Evolutionary conservation across 768 basidiomycete genomes (phyloP), one percentile per base, ranked within the genome.

Genomic region (Gautieria morchelliformis): DNA sequence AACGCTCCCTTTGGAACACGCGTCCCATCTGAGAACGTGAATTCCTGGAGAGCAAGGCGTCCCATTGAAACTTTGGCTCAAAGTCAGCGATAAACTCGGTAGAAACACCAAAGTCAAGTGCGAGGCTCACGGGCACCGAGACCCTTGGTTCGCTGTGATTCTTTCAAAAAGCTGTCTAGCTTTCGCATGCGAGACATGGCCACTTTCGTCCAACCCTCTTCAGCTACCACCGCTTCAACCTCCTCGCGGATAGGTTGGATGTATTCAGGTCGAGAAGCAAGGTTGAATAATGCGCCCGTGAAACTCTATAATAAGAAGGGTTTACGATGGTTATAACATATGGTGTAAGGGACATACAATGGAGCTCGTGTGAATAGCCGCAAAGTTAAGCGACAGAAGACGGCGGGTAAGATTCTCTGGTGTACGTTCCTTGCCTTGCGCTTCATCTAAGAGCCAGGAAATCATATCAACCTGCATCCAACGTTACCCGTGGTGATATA

Each of bases 131-230:
- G 14, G 17, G 51, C 27, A 3, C 60, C 60, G 39, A 74, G 60
- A 1, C 70, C 71, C 47, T 65, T 65, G 9, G 72, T 49, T 17
- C 77, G 66, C 60, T 73, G 70, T 5, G 71, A 68, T 62, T 80
- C 79, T 50, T 72, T 75, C n/a, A 82, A 49, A 62, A 81, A 78
- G 59, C 79, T 80, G 60, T 82, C n/a, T n/a, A n/a, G n/a, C n/a
- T n/a, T n/a, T n/a, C n/a, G n/a, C n/a, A 80, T 73, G 48, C 70
- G 67, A 11, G 69, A 66, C 57, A 78, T 62, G 0, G 72, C 70
- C 14, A 63, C 63, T 62, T 78, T 79, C 3, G 69, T 69, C 75
- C 76, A 78, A 48, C 54, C 72, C 61, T 60, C 64, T 24, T 65
- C 58, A 1, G 58, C 45, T 4, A 75, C 52, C 42, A 66, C 59